A percentile compares a stretch with the other conserved stretches of the same genome.
Evolutionary conservation across 768 basidiomycete genomes (phyloP).

Genomic region (Rhizopogon vinicolor): DNA sequence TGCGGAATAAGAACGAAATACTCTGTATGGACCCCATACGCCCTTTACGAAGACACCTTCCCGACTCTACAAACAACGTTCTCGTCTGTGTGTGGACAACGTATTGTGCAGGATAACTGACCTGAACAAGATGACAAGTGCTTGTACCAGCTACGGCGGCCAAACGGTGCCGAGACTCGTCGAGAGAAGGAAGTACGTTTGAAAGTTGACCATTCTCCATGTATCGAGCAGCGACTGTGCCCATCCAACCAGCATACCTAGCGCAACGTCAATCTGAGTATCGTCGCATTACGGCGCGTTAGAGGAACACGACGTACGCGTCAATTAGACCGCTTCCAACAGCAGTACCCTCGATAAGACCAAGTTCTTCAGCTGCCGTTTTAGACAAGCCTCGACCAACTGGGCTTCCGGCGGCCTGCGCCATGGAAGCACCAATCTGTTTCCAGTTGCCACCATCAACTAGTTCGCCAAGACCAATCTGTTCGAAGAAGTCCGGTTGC

Average conservation of each 20-base stretch:
- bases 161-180: slow-evolving; percentile 76
- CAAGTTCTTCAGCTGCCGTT: slow-evolving; percentile 79
- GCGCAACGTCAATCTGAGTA: background rate
- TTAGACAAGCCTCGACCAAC: slow-evolving; percentile 80
- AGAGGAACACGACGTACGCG: slow-evolving; percentile 48
- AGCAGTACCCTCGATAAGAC: slow-evolving; percentile 79
- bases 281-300: background rate
- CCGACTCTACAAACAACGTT: slow-evolving; percentile 49
- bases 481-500: slow-evolving; percentile 82
- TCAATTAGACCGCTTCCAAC: slow-evolving; percentile 96
- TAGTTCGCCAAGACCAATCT: slow-evolving; percentile 76
- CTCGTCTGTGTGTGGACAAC: background rate
- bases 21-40: slow-evolving; percentile 90
- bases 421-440: slow-evolving; percentile 67
- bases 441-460: slow-evolving; percentile 58
- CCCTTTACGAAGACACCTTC: slow-evolving; percentile 85
- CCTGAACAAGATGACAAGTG: slow-evolving; percentile 93
- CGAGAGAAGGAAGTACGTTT: slow-evolving; percentile 50
- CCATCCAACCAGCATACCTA: slow-evolving; percentile 95
- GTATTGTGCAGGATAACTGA: slow-evolving; percentile 19
- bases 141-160: slow-evolving; percentile 96
- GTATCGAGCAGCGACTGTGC: slow-evolving; percentile 84
- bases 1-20: slow-evolving; percentile 17
- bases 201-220: slow-evolving; percentile 49
- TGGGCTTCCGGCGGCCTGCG: slow-evolving; percentile 80